phyloP scores from a whole-genome alignment of 441 rosid species.

The Populus trichocarpa region DNA sequence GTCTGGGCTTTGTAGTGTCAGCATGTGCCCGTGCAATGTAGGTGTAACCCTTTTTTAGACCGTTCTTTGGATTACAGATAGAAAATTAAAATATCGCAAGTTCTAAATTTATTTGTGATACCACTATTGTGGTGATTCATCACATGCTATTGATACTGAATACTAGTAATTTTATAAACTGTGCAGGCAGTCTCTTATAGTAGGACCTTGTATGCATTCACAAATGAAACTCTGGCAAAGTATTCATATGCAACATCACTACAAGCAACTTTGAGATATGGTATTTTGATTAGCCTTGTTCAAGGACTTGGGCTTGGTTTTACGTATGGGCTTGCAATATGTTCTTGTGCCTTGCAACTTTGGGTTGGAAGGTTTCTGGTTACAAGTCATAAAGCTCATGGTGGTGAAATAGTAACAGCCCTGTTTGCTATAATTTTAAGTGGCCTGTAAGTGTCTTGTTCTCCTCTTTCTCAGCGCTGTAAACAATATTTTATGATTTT shows the following conservation, averaged over 20 bases:
- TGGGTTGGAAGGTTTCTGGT: constrained; percentile 97
- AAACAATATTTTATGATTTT: constrained; percentile 10
- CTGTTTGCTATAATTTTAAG: constrained; percentile 94
- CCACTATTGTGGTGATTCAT: background rate
- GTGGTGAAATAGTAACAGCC: constrained; percentile 93
- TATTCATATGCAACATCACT: constrained; percentile 97
- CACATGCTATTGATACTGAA: constrained; percentile 15
- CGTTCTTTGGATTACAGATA: background rate
- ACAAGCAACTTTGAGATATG: constrained; percentile 97
- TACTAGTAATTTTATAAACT: constrained; percentile 7
- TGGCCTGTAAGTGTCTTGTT: constrained; percentile 81
- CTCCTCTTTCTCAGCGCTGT: constrained; percentile 16
- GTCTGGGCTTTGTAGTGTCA: background rate
- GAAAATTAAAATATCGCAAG: background rate
- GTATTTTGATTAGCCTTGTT: constrained; percentile 93
- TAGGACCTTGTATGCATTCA: constrained; percentile 94
- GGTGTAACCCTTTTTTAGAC: background rate
- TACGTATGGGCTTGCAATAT: constrained; percentile 98
- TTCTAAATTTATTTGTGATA: background rate
- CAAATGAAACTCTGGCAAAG: constrained; percentile 97
- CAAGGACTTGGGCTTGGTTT: constrained; percentile 99
- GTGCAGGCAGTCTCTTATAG: constrained; percentile 85
- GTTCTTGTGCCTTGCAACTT: constrained; percentile 98
- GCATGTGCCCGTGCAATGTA: background rate
- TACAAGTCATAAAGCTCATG: constrained; percentile 57